A percentile compares a stretch with the other conserved stretches of the same genome.
Conservation (phyloP, 176 grass and related monocot genomes). For the Cenchrus fungigraminus region DNA sequence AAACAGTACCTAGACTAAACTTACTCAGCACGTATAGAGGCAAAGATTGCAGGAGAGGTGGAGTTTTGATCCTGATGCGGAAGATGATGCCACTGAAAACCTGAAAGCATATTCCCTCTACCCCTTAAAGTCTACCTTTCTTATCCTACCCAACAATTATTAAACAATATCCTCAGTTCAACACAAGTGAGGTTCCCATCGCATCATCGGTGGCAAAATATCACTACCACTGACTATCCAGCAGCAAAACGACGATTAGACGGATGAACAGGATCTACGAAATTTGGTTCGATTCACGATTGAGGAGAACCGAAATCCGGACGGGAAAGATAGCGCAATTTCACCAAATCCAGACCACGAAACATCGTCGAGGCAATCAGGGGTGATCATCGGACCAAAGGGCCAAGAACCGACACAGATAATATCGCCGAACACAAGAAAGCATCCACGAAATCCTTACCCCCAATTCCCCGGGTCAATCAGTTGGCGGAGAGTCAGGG, state of each 20-base stretch:
- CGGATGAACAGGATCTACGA: not conserved
- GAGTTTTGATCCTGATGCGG: constrained; percentile 27
- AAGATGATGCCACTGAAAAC: constrained; percentile 1
- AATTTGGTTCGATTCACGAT: not conserved
- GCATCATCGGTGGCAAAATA: constrained; percentile 26
- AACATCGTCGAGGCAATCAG: not conserved
- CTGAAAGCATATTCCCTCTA: constrained; percentile 40
- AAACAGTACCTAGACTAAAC: not conserved
- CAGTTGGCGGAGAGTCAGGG: not conserved
- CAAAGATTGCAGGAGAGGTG: not conserved
- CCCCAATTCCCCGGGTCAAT: constrained; percentile 16
- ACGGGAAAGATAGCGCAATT: not conserved
- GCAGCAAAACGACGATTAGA: not conserved
- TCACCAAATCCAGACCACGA: not conserved
- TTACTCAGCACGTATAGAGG: constrained; percentile 7
- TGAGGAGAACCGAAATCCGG: not conserved
- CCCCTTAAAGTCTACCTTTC: constrained; percentile 17
- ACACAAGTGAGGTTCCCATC: constrained; percentile 29
- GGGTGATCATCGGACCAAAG: not conserved
- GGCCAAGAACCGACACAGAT: not conserved
- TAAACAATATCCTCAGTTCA: constrained; percentile 32
- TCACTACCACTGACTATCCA: not conserved
- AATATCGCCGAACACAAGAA: not conserved
- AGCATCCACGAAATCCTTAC: constrained; percentile 40
- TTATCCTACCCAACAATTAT: constrained; percentile 31